Percentiles rank a stretch among this genome's conserved stretches.
These are phyloP conservation scores for Wallemia hederae DNA, from an alignment of 1,284 basidiomycete genomes.

Conservation along the genomic window DNA sequence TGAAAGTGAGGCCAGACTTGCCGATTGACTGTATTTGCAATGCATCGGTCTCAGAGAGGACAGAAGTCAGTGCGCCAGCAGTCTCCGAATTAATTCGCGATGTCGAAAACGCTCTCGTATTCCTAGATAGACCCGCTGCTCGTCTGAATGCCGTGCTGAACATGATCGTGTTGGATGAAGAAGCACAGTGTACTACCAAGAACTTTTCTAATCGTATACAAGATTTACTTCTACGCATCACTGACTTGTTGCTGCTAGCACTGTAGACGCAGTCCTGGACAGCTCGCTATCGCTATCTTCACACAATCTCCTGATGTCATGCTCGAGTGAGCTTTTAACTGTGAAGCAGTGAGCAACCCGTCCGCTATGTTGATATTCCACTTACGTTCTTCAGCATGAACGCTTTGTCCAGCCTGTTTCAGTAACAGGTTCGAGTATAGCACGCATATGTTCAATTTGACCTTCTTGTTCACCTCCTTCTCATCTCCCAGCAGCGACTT, in stretches of 20 bases:
- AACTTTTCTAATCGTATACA: too few relatives aligned
- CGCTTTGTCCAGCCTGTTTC: background rate
- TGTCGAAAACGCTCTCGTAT: background rate
- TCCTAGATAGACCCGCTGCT: background rate
- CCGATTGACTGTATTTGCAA: background rate
- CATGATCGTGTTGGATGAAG: background rate
- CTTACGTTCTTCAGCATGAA: background rate
- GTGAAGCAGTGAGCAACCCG: background rate
- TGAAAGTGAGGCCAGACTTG: background rate
- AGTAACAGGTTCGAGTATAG: background rate
- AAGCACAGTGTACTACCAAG: background rate
- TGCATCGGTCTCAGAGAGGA: background rate
- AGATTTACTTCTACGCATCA: background rate
- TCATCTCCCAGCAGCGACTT: background rate
- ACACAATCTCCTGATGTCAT: background rate
- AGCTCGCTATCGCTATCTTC: background rate
- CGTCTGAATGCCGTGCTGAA: background rate
- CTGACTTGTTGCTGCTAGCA: background rate
- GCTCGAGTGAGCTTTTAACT: background rate
- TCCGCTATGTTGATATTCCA: background rate
- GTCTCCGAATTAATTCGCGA: background rate
- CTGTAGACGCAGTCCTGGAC: background rate
- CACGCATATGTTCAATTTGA: background rate
- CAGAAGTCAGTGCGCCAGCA: background rate
- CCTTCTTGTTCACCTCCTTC: background rate